Conservation (phyloP, 805 yeast species). For the Candida railenensis region DNA sequence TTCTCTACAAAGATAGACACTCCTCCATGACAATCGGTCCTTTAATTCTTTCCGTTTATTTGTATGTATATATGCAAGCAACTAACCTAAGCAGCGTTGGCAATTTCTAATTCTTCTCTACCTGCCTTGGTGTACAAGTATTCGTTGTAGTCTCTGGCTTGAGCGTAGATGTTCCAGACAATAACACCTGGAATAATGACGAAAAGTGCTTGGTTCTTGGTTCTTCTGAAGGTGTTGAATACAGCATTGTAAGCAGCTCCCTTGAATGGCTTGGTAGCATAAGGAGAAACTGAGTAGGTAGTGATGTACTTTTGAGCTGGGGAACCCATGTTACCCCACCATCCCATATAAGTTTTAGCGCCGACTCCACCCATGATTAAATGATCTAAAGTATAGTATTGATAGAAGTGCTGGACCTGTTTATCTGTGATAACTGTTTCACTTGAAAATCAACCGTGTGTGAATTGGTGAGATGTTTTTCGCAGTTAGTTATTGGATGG, state of each 20-base stretch:
- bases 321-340: constrained; percentile 95
- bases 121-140: constrained; percentile 97
- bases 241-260: constrained; percentile 82
- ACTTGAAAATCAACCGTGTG: too few species aligned
- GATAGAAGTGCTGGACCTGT: background rate
- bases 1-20: too few species aligned
- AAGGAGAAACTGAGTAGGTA: constrained; percentile 88
- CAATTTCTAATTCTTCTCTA: constrained; percentile 86
- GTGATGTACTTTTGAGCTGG: constrained; percentile 86
- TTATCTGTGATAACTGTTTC: background rate
- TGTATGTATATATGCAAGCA: background rate
- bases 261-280: constrained; percentile 88
- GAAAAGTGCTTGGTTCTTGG: constrained; percentile 78
- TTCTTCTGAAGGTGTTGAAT: constrained; percentile 94
- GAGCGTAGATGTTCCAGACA: constrained; percentile 84
- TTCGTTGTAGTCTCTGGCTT: constrained; percentile 87
- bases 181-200: constrained; percentile 73
- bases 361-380: constrained; percentile 63
- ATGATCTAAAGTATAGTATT: background rate
- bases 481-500: background rate
- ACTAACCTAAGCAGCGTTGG: constrained; percentile 32
- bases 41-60: background rate
- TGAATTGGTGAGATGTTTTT: background rate
- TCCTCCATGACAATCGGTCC: too few species aligned
- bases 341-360: constrained; percentile 83